Evolutionary conservation across 108 stramenopile genomes (phyloP), one percentile per base, ranked within the genome.

Genomic region (Cyclostephanos invisitatus): DNA sequence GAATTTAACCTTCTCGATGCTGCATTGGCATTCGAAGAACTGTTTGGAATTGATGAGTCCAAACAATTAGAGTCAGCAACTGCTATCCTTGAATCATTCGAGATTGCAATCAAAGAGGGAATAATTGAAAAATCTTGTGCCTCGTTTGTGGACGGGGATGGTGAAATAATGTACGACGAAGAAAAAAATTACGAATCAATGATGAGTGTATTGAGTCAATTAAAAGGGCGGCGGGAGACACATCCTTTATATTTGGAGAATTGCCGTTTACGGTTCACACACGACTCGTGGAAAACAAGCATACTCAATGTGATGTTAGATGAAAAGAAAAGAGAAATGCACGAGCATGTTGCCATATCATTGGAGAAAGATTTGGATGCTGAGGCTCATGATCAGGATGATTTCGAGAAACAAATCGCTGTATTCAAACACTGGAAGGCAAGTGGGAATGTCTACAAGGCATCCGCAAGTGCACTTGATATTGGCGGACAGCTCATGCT

Each of bases 301-400:
- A 83, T 91, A n/a, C 74, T 89, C 48, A 77, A 61, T 37, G 46
- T 87, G 21, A 84, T 88, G 82, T 64, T 91, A 37, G 83, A 77
- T 12, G 83, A 68, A 49, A 76, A 83, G 54, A 80, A 84, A 37
- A 64, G 66, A 62, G 86, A 91, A 58, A 76, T 91, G 51, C 90
- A 91, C 61, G 62, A 72, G 44, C 49, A 77, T 46, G 79, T 87
- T 53, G 90, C 90, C 7, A 62, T 86, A 37, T 56, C 78, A 3
- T 69, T 89, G 51, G 90, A 91, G 54, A 64, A 37, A 40, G 60
- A 69, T 17, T 24, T 82, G 37, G 67, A 64, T 10, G 40, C 27
- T 25, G 80, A 67, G 37, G 29, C 67, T 27, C 60, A 79, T 8
- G n/a, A 55, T 3, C 53, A 55, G 51, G 60, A 67, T 55, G 86